Percentiles rank a stretch among this genome's conserved stretches.
These are phyloP conservation scores for Saturnispora dispora DNA, from an alignment of 805 yeast species.

Conservation along the genomic window DNA sequence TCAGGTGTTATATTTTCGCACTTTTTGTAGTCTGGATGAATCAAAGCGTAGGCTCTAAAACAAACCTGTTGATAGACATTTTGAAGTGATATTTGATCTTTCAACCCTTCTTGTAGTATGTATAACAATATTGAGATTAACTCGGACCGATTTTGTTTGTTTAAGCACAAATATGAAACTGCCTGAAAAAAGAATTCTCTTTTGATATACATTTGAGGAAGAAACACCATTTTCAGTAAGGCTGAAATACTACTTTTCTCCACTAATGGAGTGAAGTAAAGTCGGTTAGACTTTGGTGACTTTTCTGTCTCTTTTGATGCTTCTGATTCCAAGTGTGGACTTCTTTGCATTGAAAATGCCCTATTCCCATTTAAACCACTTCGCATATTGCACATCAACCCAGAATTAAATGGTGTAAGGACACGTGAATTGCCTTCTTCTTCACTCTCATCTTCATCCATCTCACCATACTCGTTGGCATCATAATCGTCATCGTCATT, in stretches of 20 bases:
- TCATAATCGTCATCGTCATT: slow-evolving; percentile 16
- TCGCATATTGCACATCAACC: background rate
- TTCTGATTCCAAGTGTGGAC: background rate
- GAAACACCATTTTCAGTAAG: slow-evolving; percentile 56
- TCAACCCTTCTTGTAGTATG: slow-evolving; percentile 67
- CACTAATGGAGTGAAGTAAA: slow-evolving; percentile 54
- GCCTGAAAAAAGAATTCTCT: slow-evolving; percentile 59
- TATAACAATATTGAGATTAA: slow-evolving; percentile 58
- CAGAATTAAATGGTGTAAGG: background rate
- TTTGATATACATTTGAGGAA: slow-evolving; percentile 57
- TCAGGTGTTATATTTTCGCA: background rate
- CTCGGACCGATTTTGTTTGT: slow-evolving; percentile 71
- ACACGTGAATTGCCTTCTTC: slow-evolving; percentile 14
- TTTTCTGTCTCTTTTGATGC: background rate
- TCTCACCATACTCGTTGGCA: slow-evolving; percentile 8
- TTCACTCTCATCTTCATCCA: slow-evolving; percentile 17
- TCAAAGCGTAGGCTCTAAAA: slow-evolving; percentile 32
- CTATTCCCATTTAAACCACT: background rate
- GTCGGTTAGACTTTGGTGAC: slow-evolving; percentile 27
- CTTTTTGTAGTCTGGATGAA: background rate
- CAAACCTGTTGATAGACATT: slow-evolving; percentile 50
- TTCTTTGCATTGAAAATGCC: slow-evolving; percentile 6
- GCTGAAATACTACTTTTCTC: slow-evolving; percentile 74
- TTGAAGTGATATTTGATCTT: slow-evolving; percentile 51
- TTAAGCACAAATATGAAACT: slow-evolving; percentile 57